Conservation (phyloP, 495 filamentous ascomycete genomes). For the Penicillium antarcticum region DNA sequence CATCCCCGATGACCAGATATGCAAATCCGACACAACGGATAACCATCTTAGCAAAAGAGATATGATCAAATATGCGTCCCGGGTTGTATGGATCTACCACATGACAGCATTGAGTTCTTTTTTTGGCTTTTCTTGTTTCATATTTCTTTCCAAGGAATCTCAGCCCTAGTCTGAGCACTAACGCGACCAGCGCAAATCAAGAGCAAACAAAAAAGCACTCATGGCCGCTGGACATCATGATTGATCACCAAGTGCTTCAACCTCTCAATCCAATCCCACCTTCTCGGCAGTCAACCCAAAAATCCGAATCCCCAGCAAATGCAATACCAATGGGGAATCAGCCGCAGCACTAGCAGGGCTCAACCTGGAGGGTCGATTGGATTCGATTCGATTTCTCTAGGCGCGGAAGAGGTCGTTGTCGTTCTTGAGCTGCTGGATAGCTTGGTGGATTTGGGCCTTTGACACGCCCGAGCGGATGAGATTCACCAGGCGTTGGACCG, state of each 20-base stretch:
- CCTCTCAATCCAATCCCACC: too few species aligned
- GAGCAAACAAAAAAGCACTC: too few species aligned
- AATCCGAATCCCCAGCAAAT: too few species aligned
- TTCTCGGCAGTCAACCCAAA: too few species aligned
- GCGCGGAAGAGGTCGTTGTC: not conserved
- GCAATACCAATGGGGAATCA: too few species aligned
- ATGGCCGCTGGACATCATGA: too few species aligned
- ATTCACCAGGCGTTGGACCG: constrained; percentile 23
- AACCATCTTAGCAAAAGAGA: not conserved
- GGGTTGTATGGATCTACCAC: not conserved
- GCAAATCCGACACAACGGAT: not conserved
- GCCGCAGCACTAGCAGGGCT: too few species aligned
- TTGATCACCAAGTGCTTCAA: not conserved
- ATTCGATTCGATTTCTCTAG: too few species aligned
- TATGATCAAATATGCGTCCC: not conserved
- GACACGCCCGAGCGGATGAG: constrained; percentile 36
- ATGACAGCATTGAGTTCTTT: not conserved
- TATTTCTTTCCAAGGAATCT: too few species aligned
- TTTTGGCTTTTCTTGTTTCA: not conserved
- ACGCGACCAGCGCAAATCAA: too few species aligned
- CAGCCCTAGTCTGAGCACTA: too few species aligned
- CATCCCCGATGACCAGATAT: not conserved
- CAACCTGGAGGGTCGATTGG: too few species aligned
- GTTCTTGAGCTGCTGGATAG: constrained; percentile 13
- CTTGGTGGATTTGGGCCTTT: constrained; percentile 24